Base-by-base conservation (phyloP, 1,139 yeast species). In the Candida glucosophila region DNA sequence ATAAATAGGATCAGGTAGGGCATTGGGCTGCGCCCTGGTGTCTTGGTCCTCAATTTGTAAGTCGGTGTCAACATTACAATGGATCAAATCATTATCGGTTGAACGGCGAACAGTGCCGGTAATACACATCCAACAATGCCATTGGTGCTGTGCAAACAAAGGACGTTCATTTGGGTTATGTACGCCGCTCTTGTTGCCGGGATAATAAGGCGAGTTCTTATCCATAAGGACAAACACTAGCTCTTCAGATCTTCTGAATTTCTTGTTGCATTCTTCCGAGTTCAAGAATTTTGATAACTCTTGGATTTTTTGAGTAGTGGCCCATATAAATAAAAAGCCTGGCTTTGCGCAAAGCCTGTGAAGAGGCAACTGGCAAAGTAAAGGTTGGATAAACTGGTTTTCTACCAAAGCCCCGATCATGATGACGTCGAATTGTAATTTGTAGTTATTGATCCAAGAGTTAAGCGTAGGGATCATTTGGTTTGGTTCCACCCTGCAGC, bases 51-150 rank as follows among this genome's bases (percentile, higher is more conserved):
- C 90, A 23, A 64, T 65, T 33, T 78, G 78, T 31, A 86, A 61
- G 49, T 88, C 96, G 1, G 96, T 86, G 44, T 88, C 94, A 19
- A 86, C 73, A 44, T 88, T 88, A 52, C 97, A 88, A 47, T 88
- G 93, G 35, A 88, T 86, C 35, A 88, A 61, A 47, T 83, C 86
- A 15, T 69, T 70, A 51, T 88, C 96, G 0, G 78, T 75, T 1
- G 93, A 73, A 40, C 96, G 67, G 43, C 95, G 64, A 8, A 88
- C 88, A 0, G 96, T 88, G 5, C 96, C 96, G 3, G 95, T 86
- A 29, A 88, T 80, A 39, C 96, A 90, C 95, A 88, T 83, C 79
- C 95, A 81, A 43, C 96, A 88, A 52, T 88, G 96, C 95, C 95
- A 86, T 44, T 80, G 92, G 25, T 67, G 66, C 27, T 58, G 52